phyloP scores from a whole-genome alignment of 2,329 filamentous ascomycete genomes.

The Penicillium sclerotiorum region DNA sequence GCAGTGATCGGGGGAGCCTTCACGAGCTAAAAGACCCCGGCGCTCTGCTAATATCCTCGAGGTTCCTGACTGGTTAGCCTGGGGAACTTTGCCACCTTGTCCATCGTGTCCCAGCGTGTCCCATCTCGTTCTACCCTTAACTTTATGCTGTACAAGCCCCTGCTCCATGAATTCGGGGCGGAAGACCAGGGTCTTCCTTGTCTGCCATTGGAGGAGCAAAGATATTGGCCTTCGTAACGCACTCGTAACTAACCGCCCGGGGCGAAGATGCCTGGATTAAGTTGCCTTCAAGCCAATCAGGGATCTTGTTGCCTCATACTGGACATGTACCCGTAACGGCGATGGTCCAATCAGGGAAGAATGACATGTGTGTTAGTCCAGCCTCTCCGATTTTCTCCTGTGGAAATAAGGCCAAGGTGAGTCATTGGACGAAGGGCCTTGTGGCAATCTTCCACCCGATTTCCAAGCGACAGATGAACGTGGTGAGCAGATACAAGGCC shows the following conservation, averaged over 20 bases:
- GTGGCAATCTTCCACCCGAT: neutral
- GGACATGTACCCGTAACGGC: too few species aligned
- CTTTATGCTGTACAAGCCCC: neutral
- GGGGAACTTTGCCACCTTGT: neutral
- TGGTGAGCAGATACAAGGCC: too few species aligned
- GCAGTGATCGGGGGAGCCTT: neutral
- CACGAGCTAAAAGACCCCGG: too few species aligned
- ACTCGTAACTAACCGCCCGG: constrained; percentile 1
- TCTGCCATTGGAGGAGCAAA: neutral
- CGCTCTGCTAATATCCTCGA: too few species aligned
- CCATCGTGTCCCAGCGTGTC: too few species aligned
- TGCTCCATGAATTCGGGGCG: neutral
- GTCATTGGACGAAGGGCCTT: too few species aligned
- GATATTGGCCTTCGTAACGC: neutral
- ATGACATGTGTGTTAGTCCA: too few species aligned
- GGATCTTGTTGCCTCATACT: neutral
- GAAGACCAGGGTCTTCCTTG: neutral
- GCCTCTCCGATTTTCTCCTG: neutral
- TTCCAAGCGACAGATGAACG: too few species aligned
- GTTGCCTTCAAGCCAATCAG: constrained; percentile 1
- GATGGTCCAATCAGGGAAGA: constrained; percentile 6
- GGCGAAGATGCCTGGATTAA: neutral
- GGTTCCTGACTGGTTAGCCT: neutral
- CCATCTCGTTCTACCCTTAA: neutral
- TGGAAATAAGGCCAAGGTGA: neutral